These are phyloP conservation scores for Paecilomyces dactylethromorphus DNA, from an alignment of 2,329 filamentous ascomycete genomes.

Conservation along the genomic window DNA sequence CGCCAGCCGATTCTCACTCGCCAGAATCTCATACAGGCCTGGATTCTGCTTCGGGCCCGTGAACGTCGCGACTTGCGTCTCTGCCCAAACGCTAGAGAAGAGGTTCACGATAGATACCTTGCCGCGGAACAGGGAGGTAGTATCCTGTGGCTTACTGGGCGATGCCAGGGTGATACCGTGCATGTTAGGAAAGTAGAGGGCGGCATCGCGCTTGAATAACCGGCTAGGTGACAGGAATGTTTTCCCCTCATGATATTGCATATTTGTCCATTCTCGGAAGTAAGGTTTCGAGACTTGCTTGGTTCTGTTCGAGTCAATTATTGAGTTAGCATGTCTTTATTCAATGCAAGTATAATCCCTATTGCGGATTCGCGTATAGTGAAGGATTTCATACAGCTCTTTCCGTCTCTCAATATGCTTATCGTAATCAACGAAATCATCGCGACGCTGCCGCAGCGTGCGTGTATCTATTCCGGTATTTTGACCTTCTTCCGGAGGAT, in stretches of 20 bases:
- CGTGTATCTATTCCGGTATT: conserved; percentile 73
- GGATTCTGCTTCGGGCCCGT: conserved; percentile 61
- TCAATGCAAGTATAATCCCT: not conserved
- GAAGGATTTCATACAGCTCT: conserved; percentile 57
- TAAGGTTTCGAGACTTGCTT: conserved; percentile 78
- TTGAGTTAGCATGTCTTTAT: not conserved
- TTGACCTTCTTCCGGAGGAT: conserved; percentile 68
- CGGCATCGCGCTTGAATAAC: conserved; percentile 74
- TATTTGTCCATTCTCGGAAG: conserved; percentile 90
- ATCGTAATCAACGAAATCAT: conserved; percentile 79
- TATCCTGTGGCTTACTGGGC: conserved; percentile 54
- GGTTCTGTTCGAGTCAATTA: conserved; percentile 45
- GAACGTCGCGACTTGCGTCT: conserved; percentile 71
- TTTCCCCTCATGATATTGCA: conserved; percentile 78
- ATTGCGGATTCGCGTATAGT: not conserved
- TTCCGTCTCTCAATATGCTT: conserved; percentile 73
- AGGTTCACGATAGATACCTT: conserved; percentile 73
- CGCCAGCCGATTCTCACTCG: conserved; percentile 44
- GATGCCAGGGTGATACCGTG: conserved; percentile 68
- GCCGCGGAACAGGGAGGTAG: conserved; percentile 66
- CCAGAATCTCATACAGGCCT: conserved; percentile 58
- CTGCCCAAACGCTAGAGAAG: conserved; percentile 80
- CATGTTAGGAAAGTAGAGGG: conserved; percentile 92
- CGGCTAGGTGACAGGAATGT: conserved; percentile 79
- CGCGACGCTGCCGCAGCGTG: conserved; percentile 59